Percentiles rank a stretch among this genome's conserved stretches.
Conservation (phyloP, 2,329 filamentous ascomycete genomes). For the Aspergillus ibericus region DNA sequence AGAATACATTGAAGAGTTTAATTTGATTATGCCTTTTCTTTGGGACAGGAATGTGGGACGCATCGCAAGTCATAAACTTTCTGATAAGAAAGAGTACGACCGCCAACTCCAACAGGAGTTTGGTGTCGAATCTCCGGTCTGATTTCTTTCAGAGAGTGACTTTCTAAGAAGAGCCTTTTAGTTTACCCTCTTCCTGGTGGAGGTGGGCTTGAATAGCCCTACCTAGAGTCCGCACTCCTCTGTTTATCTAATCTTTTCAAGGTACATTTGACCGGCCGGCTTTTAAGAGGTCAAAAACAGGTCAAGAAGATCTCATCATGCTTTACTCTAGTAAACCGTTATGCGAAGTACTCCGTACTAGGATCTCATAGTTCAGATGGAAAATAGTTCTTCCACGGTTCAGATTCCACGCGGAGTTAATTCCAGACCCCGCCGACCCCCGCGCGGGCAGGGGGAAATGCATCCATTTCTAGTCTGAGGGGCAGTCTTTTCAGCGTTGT, state of each 20-base stretch:
- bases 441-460: too few relatives aligned
- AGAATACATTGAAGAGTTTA: conserved; percentile 15
- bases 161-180: background rate
- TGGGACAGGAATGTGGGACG: conserved; percentile 17
- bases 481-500: too few relatives aligned
- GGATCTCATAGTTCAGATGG: too few relatives aligned
- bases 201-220: background rate
- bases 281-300: too few relatives aligned
- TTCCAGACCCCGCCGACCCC: too few relatives aligned
- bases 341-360: too few relatives aligned
- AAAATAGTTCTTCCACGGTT: too few relatives aligned
- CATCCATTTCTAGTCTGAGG: too few relatives aligned
- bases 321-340: too few relatives aligned
- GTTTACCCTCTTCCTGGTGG: background rate
- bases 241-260: conserved; percentile 1
- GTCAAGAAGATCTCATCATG: too few relatives aligned
- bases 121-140: background rate
- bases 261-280: too few relatives aligned
- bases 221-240: conserved; percentile 1
- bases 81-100: conserved; percentile 16
- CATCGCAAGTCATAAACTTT: conserved; percentile 13
- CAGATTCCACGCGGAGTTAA: too few relatives aligned
- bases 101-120: conserved; percentile 5
- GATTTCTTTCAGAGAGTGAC: background rate
- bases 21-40: conserved; percentile 21